Percentiles rank a stretch among this genome's conserved stretches.
Conservation (phyloP, 169 alveolate species). For the Cryptosporidium baileyi region DNA sequence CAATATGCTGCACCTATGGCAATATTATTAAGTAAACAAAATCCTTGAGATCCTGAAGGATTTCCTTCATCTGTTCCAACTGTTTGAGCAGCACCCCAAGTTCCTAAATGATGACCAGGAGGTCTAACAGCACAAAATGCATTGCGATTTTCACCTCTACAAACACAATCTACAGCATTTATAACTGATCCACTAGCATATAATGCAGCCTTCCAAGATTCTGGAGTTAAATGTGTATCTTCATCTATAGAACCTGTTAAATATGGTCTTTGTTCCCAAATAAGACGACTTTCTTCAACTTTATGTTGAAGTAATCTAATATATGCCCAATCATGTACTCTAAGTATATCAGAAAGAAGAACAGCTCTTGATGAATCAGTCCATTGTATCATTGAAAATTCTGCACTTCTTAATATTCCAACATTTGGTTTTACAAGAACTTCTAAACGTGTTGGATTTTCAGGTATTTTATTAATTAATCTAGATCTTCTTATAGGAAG, state of each 20-base stretch:
- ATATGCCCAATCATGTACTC: constrained; percentile 95
- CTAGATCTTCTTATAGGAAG: constrained; percentile 82
- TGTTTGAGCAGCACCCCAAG: constrained; percentile 90
- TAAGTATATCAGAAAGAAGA: constrained; percentile 88
- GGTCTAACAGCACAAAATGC: constrained; percentile 93
- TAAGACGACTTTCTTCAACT: constrained; percentile 72
- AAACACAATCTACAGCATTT: constrained; percentile 90
- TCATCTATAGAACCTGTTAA: constrained; percentile 83
- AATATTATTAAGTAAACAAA: constrained; percentile 95
- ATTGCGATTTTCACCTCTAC: constrained; percentile 81
- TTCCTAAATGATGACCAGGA: constrained; percentile 99
- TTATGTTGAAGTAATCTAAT: constrained; percentile 79
- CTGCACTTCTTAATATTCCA: constrained; percentile 83
- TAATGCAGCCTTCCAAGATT: constrained; percentile 89
- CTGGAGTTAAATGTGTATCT: constrained; percentile 88
- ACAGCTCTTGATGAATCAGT: constrained; percentile 83
- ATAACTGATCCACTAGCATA: constrained; percentile 92
- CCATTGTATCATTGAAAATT: constrained; percentile 80
- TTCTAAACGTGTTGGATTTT: constrained; percentile 89
- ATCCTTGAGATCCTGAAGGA: constrained; percentile 93
- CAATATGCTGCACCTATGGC: constrained; percentile 98
- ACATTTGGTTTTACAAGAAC: constrained; percentile 83
- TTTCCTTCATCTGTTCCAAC: constrained; percentile 72
- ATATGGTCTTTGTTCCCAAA: constrained; percentile 75
- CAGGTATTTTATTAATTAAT: constrained; percentile 84